A percentile compares a stretch with the other conserved stretches of the same genome.
phyloP scores from a whole-genome alignment of 2,329 filamentous ascomycete genomes.

The Xylaria hypoxylon region DNA sequence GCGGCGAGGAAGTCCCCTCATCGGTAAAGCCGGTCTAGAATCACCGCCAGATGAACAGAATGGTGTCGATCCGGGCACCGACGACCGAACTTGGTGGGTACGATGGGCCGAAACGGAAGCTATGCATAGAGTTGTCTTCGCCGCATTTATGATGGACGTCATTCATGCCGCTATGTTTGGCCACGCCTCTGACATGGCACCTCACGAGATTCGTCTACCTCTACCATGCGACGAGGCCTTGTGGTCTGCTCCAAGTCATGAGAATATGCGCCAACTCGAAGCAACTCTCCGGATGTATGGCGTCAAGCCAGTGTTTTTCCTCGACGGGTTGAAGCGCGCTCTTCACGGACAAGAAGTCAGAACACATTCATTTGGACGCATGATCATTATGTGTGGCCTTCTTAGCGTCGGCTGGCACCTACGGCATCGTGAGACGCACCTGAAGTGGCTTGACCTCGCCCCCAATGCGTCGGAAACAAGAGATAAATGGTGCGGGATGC shows the following conservation, averaged over 20 bases:
- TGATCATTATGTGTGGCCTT: slow-evolving; percentile 89
- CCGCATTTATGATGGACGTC: slow-evolving; percentile 88
- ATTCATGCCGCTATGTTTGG: slow-evolving; percentile 94
- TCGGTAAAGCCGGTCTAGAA: slow-evolving; percentile 81
- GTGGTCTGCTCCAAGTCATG: slow-evolving; percentile 84
- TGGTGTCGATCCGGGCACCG: slow-evolving; percentile 65
- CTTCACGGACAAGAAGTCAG: slow-evolving; percentile 83
- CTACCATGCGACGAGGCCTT: slow-evolving; percentile 88
- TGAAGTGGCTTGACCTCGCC: slow-evolving; percentile 80
- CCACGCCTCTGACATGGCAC: slow-evolving; percentile 89
- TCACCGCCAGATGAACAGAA: slow-evolving; percentile 78
- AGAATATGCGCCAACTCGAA: slow-evolving; percentile 81
- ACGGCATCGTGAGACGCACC: slow-evolving; percentile 85
- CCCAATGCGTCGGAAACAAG: slow-evolving; percentile 69
- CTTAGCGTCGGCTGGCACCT: slow-evolving; percentile 95
- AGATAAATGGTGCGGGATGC: slow-evolving; percentile 81
- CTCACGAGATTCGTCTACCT: slow-evolving; percentile 87
- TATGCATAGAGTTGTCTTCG: slow-evolving; percentile 87
- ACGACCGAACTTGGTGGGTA: slow-evolving; percentile 75
- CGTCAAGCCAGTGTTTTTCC: slow-evolving; percentile 81
- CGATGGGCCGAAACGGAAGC: slow-evolving; percentile 91
- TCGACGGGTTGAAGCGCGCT: slow-evolving; percentile 86
- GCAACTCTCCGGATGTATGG: slow-evolving; percentile 81
- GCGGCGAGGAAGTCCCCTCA: slow-evolving; percentile 85
- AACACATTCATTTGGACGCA: slow-evolving; percentile 89